Evolutionary conservation across 2,329 filamentous ascomycete genomes (phyloP).

Genomic region (Aspergillus neotritici): DNA sequence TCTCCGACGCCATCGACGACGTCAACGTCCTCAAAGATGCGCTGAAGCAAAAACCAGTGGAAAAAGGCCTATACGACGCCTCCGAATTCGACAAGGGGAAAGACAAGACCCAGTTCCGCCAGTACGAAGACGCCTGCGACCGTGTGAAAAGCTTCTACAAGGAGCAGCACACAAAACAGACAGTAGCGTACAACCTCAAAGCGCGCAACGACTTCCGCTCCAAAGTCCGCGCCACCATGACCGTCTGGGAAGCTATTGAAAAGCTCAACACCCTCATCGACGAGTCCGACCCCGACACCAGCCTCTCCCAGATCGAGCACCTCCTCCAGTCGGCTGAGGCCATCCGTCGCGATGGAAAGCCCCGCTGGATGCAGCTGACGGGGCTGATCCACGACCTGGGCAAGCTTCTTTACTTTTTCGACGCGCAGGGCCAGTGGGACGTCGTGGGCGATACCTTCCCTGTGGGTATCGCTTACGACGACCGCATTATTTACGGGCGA

Average conservation of each 20-base stretch:
- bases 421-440: slow-evolving; percentile 84
- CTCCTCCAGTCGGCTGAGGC: slow-evolving; percentile 84
- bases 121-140: slow-evolving; percentile 78
- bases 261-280: slow-evolving; percentile 87
- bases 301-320: slow-evolving; percentile 82
- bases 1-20: slow-evolving; percentile 55
- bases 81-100: slow-evolving; percentile 69
- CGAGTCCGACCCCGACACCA: slow-evolving; percentile 85
- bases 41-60: slow-evolving; percentile 43
- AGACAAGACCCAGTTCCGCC: slow-evolving; percentile 73
- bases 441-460: slow-evolving; percentile 64
- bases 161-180: slow-evolving; percentile 59
- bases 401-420: slow-evolving; percentile 51
- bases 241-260: slow-evolving; percentile 87
- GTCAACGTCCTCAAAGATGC: slow-evolving; percentile 57
- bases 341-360: slow-evolving; percentile 66
- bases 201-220: slow-evolving; percentile 67
- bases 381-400: slow-evolving; percentile 45
- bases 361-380: slow-evolving; percentile 46
- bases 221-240: slow-evolving; percentile 68
- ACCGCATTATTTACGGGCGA: slow-evolving; percentile 72
- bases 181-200: slow-evolving; percentile 68
- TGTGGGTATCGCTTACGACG: slow-evolving; percentile 49
- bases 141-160: slow-evolving; percentile 82
- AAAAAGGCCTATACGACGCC: slow-evolving; percentile 42